These are phyloP conservation scores for Phytopythium sindhum DNA, from an alignment of 352 stramenopile species.

Conservation along the genomic window DNA sequence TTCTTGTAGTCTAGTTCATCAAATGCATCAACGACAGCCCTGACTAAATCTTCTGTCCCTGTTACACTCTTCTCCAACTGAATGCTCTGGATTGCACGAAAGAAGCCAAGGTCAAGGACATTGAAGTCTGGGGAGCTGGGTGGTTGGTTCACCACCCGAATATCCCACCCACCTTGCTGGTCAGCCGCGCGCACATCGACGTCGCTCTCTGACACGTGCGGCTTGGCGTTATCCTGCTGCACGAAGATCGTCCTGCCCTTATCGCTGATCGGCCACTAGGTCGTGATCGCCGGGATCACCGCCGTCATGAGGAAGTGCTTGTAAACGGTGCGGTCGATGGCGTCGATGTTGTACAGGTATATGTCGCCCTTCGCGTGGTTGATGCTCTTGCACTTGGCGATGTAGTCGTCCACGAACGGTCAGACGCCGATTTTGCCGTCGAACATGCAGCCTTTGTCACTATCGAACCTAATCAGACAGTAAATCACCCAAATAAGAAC, in stretches of 20 bases:
- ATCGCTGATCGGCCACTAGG: slow-evolving; percentile 7
- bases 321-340: slow-evolving; percentile 12
- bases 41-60: not conserved
- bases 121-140: slow-evolving; percentile 16
- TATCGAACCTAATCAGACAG: slow-evolving; percentile 2
- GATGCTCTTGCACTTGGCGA: slow-evolving; percentile 11
- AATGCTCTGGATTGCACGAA: slow-evolving; percentile 16
- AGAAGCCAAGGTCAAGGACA: slow-evolving; percentile 20
- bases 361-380: slow-evolving; percentile 5
- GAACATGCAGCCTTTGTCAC: slow-evolving; percentile 8
- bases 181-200: slow-evolving; percentile 8
- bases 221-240: slow-evolving; percentile 20
- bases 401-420: slow-evolving; percentile 9
- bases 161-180: slow-evolving; percentile 11
- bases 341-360: slow-evolving; percentile 10
- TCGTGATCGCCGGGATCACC: slow-evolving; percentile 20
- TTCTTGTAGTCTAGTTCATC: too few relatives aligned
- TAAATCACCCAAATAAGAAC: not conserved
- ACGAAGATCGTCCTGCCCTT: slow-evolving; percentile 13
- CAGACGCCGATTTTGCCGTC: slow-evolving; percentile 19
- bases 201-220: slow-evolving; percentile 9
- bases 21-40: not conserved
- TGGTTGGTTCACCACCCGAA: slow-evolving; percentile 13
- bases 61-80: not conserved
- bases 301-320: slow-evolving; percentile 11